Percentiles rank a stretch among this genome's conserved stretches.
phyloP scores from a whole-genome alignment of 805 yeast species.

The Myxozyma mucilagina region DNA sequence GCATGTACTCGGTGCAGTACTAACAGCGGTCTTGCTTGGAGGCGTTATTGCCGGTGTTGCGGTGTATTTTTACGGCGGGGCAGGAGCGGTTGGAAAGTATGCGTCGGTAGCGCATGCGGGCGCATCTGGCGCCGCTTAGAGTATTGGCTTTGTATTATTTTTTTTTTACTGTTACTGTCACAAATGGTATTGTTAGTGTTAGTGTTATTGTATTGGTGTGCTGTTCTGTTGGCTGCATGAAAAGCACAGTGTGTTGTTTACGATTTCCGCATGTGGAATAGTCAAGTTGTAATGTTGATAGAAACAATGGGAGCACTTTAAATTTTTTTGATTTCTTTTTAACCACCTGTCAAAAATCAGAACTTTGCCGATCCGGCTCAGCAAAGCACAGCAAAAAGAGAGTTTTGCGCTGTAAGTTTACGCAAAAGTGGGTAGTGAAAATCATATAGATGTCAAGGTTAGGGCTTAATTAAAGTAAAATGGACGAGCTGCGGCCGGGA shows the following conservation, averaged over 20 bases:
- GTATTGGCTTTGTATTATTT: no score
- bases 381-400: no score
- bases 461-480: no score
- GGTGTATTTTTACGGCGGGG: constrained; percentile 24
- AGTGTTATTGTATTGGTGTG: not conserved
- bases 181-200: not conserved
- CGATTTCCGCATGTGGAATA: not conserved
- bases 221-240: not conserved
- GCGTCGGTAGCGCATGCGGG: constrained; percentile 10
- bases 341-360: no score
- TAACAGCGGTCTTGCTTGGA: constrained; percentile 20
- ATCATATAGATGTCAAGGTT: no score
- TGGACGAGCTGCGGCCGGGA: no score
- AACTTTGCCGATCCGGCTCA: no score
- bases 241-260: not conserved
- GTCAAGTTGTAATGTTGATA: not conserved
- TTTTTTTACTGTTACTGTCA: not conserved
- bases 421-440: no score
- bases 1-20: constrained; percentile 18
- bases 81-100: constrained; percentile 8
- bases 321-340: no score
- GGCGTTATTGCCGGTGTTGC: constrained; percentile 29
- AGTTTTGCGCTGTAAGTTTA: no score
- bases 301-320: not conserved
- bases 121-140: constrained; percentile 8